Percentiles rank a stretch among this genome's conserved stretches.
Evolutionary conservation across 495 filamentous ascomycete genomes (phyloP).

Genomic region (Aspergillus coremiiformis): DNA sequence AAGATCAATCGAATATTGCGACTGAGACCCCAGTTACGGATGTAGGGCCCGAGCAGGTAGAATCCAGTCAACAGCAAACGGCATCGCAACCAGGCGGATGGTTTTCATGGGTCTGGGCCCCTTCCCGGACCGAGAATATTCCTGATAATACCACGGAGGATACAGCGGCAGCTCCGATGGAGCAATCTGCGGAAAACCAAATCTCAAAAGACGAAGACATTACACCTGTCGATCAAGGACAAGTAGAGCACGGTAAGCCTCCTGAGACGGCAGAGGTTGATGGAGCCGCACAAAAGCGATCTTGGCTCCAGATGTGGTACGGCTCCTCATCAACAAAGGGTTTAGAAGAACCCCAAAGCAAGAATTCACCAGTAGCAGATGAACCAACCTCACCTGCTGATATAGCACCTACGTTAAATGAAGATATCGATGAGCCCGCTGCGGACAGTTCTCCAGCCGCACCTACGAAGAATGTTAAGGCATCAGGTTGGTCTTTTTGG

Average conservation of each 20-base stretch:
- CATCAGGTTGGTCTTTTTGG: slow-evolving; percentile 84
- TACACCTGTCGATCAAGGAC: slow-evolving; percentile 15
- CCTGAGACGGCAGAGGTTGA: slow-evolving; percentile 16
- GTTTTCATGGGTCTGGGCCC: slow-evolving; percentile 51
- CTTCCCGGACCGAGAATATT: slow-evolving; percentile 7
- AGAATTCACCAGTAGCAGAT: slow-evolving; percentile 19
- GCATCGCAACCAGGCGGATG: slow-evolving; percentile 41
- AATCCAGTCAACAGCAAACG: slow-evolving; percentile 9
- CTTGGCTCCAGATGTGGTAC: slow-evolving; percentile 46
- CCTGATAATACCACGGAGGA: slow-evolving; percentile 4
- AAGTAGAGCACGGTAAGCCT: slow-evolving; percentile 13
- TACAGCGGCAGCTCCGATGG: slow-evolving; percentile 10
- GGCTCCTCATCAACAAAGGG: slow-evolving; percentile 26
- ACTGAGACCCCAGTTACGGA: not conserved
- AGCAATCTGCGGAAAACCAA: slow-evolving; percentile 15
- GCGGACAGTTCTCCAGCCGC: slow-evolving; percentile 19
- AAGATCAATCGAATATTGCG: slow-evolving; percentile 11
- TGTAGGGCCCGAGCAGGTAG: slow-evolving; percentile 4
- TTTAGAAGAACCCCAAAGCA: slow-evolving; percentile 18
- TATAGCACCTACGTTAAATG: slow-evolving; percentile 9
- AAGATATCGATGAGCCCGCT: not conserved
- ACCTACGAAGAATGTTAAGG: slow-evolving; percentile 29
- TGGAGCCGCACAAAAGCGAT: slow-evolving; percentile 28
- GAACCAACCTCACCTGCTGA: slow-evolving; percentile 16
- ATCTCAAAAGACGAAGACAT: slow-evolving; percentile 13